Conservation (phyloP, 2,329 filamentous ascomycete species). For the Calonectria multiphialidica region DNA sequence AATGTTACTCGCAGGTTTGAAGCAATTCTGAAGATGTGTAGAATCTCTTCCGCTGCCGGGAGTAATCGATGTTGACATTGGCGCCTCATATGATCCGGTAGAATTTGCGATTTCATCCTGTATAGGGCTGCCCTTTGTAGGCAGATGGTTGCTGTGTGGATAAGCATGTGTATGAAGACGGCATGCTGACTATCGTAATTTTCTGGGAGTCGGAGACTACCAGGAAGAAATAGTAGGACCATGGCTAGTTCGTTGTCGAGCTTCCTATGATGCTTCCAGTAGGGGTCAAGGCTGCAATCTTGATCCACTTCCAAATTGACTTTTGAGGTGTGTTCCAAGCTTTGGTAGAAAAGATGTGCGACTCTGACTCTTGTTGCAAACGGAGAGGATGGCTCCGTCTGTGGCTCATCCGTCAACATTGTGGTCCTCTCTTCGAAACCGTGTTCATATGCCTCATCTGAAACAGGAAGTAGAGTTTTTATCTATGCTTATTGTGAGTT, state of each 20-base stretch:
- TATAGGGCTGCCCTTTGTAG: slow-evolving; percentile 84
- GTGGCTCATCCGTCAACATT: slow-evolving; percentile 68
- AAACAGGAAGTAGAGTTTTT: slow-evolving; percentile 78
- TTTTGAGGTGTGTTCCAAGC: slow-evolving; percentile 76
- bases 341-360: slow-evolving; percentile 81
- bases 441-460: slow-evolving; percentile 78
- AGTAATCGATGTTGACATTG: slow-evolving; percentile 72
- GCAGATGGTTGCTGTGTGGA: slow-evolving; percentile 86
- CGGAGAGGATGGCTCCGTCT: slow-evolving; percentile 63
- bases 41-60: slow-evolving; percentile 83
- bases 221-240: slow-evolving; percentile 79
- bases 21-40: slow-evolving; percentile 76
- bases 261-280: slow-evolving; percentile 83
- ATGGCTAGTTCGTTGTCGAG: slow-evolving; percentile 83
- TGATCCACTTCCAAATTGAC: slow-evolving; percentile 73
- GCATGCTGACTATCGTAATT: slow-evolving; percentile 76
- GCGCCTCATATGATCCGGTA: slow-evolving; percentile 52
- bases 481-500: slow-evolving; percentile 57
- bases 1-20: slow-evolving; percentile 48
- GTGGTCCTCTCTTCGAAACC: slow-evolving; percentile 71
- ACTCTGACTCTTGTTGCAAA: slow-evolving; percentile 80
- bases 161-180: slow-evolving; percentile 84
- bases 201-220: slow-evolving; percentile 74
- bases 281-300: slow-evolving; percentile 55
- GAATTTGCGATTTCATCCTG: slow-evolving; percentile 66